These are phyloP conservation scores for Candida tallmaniae DNA, from an alignment of 805 yeast genomes.

Conservation along the genomic window DNA sequence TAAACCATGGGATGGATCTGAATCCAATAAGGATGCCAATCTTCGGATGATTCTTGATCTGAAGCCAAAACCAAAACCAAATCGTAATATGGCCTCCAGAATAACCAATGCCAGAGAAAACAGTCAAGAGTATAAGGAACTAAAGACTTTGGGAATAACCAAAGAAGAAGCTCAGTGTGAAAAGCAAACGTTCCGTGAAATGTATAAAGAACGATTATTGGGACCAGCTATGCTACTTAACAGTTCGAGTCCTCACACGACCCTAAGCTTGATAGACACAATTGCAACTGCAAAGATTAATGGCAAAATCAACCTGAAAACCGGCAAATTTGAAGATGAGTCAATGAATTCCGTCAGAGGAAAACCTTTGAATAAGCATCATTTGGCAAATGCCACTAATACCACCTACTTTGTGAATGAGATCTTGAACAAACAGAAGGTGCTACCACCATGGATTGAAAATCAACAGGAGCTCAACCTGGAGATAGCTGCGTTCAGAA, in stretches of 20 bases:
- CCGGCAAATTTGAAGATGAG: conserved; percentile 65
- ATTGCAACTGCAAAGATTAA: conserved; percentile 74
- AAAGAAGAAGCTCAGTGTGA: conserved; percentile 33
- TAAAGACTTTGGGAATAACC: conserved; percentile 22
- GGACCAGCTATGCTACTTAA: conserved; percentile 51
- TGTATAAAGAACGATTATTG: conserved; percentile 59
- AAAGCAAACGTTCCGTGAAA: conserved; percentile 55
- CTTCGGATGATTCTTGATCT: conserved; percentile 30
- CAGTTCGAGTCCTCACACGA: conserved; percentile 35
- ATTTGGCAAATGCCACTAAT: conserved; percentile 63
- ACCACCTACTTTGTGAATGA: conserved; percentile 69
- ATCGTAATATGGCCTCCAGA: conserved; percentile 18
- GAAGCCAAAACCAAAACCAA: conserved; percentile 17
- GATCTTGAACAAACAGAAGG: conserved; percentile 69
- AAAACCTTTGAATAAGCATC: conserved; percentile 45
- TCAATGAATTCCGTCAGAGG: conserved; percentile 51
- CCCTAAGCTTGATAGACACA: conserved; percentile 53
- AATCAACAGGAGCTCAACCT: conserved; percentile 64
- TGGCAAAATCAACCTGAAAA: conserved; percentile 53
- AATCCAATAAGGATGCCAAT: conserved; percentile 20
- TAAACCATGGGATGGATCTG: conserved; percentile 31
- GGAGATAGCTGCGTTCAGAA: conserved; percentile 46
- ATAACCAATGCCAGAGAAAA: conserved; percentile 59
- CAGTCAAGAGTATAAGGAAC: conserved; percentile 57
- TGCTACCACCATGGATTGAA: conserved; percentile 89